Base-by-base conservation (phyloP, 331 rosid species). In the Dryas integrifolia region DNA sequence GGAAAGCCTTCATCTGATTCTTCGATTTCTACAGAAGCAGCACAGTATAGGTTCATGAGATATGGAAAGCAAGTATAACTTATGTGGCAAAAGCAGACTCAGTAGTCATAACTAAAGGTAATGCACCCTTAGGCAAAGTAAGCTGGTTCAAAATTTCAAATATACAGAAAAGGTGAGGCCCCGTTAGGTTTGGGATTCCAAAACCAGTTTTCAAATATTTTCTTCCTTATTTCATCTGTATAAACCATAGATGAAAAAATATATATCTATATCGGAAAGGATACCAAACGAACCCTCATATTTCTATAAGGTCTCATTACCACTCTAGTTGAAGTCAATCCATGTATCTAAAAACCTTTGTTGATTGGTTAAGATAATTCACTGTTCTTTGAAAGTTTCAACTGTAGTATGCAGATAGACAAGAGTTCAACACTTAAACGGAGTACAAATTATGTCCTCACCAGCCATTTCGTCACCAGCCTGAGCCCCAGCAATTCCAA, bases 401-500 rank as follows among this genome's bases (percentile, higher is more conserved):
- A 53, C n/a, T 13, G 2, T 13, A 41, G 9, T 6, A 51, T 47
- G 43, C 1, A 18, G 16, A 51, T 21, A 39, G 21, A 21, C n/a
- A 55, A 70, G 48, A 70, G 49, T 50, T 35, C 35, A 69, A 53
- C 35, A 47, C 9, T 30, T 30, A 30, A 30, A 30, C 35, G 35
- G 24, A 2, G 74, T 59, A 61, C 65, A 58, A 44, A 75, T 58
- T 55, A 73, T 48, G 67, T 63, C 79, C 62, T 73, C 67, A 89
- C 92, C 92, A 65, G 78, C 70, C 59, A 77, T 77, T 73, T 88
- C 92, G 78, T 85, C 87, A 47, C 66, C 86, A 47, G 94, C 87
- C 79, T 88, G 92, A 84, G 96, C 85, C 74, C 97, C 98, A 38
- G 96, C 96, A 80, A 94, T 72, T 50, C 98, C 98, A 39, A 94